A percentile compares a stretch with the other conserved stretches of the same genome.
phyloP scores from a whole-genome alignment of 768 basidiomycete genomes.

The Termitomyces sp. region DNA sequence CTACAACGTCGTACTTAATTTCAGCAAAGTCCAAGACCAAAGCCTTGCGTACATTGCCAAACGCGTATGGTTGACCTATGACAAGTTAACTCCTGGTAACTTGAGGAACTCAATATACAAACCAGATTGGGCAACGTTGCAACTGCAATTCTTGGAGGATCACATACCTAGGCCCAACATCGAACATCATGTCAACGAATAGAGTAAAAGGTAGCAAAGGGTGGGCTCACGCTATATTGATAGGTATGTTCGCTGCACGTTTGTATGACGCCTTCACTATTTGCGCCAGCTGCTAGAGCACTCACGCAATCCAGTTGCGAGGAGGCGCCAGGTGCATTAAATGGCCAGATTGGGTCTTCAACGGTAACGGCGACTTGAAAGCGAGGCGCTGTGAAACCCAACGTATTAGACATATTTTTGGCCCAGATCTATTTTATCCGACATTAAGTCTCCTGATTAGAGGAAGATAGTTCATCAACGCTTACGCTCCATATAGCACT shows the following conservation, averaged over 20 bases:
- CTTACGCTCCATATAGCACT: conserved; percentile 38
- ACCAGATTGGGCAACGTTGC: conserved; percentile 47
- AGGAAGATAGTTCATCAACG: not conserved
- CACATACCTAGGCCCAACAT: conserved; percentile 25
- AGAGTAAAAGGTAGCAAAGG: not conserved
- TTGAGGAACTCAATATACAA: not conserved
- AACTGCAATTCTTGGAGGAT: conserved; percentile 34
- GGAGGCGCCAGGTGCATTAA: conserved; percentile 34
- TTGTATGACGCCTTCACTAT: conserved; percentile 33
- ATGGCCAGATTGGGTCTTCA: conserved; percentile 48
- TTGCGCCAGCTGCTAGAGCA: conserved; percentile 39
- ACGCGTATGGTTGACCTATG: conserved; percentile 47
- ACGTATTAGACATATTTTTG: conserved; percentile 36
- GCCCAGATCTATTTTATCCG: conserved; percentile 34
- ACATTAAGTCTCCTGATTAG: not conserved
- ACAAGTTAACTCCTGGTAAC: not conserved
- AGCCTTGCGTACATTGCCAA: conserved; percentile 32
- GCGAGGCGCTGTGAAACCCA: conserved; percentile 30
- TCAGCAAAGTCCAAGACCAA: not conserved
- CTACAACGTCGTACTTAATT: conserved; percentile 18
- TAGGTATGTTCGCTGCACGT: conserved; percentile 51
- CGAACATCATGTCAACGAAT: not conserved
- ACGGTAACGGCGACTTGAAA: conserved; percentile 48
- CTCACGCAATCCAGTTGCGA: conserved; percentile 44
- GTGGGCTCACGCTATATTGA: conserved; percentile 40